Conservation (phyloP, 2,329 filamentous ascomycete genomes). For the Aureobasidium sp. region DNA sequence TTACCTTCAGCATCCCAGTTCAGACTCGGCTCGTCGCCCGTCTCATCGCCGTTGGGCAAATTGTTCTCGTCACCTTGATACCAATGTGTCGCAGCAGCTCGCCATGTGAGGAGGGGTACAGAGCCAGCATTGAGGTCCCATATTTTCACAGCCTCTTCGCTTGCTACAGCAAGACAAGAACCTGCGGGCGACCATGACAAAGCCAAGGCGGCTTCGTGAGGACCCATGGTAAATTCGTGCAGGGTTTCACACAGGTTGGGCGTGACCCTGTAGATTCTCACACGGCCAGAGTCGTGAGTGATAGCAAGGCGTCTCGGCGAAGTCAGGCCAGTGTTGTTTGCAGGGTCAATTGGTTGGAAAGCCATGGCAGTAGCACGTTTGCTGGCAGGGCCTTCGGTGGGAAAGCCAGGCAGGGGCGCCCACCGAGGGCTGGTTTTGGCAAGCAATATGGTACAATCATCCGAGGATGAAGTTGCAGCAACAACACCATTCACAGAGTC, state of each 20-base stretch:
- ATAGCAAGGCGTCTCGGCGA: slow-evolving; percentile 26
- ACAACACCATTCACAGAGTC: slow-evolving; percentile 23
- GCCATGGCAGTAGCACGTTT: slow-evolving; percentile 32
- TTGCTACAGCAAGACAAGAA: slow-evolving; percentile 34
- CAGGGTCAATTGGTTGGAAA: slow-evolving; percentile 26
- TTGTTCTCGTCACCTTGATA: slow-evolving; percentile 17
- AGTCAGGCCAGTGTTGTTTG: slow-evolving; percentile 4
- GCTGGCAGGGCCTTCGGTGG: neutral
- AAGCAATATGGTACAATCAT: slow-evolving; percentile 26
- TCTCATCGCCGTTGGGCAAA: slow-evolving; percentile 11
- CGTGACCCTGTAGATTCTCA: slow-evolving; percentile 32
- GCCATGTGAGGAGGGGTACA: slow-evolving; percentile 21
- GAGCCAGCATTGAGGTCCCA: slow-evolving; percentile 28
- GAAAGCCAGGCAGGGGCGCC: slow-evolving; percentile 6
- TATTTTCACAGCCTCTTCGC: slow-evolving; percentile 35
- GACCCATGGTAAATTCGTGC: slow-evolving; percentile 18
- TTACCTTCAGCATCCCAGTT: slow-evolving; percentile 48
- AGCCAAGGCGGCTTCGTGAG: slow-evolving; percentile 27
- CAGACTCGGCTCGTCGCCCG: slow-evolving; percentile 28
- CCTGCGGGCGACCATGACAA: slow-evolving; percentile 38
- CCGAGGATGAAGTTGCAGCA: slow-evolving; percentile 27
- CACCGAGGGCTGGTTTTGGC: slow-evolving; percentile 22
- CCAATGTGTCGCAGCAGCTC: slow-evolving; percentile 17
- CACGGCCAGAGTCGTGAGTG: slow-evolving; percentile 31
- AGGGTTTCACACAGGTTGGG: slow-evolving; percentile 13